Evolutionary conservation across 768 basidiomycete species (phyloP).

Genomic region (Strobilomyces dryophilus): DNA sequence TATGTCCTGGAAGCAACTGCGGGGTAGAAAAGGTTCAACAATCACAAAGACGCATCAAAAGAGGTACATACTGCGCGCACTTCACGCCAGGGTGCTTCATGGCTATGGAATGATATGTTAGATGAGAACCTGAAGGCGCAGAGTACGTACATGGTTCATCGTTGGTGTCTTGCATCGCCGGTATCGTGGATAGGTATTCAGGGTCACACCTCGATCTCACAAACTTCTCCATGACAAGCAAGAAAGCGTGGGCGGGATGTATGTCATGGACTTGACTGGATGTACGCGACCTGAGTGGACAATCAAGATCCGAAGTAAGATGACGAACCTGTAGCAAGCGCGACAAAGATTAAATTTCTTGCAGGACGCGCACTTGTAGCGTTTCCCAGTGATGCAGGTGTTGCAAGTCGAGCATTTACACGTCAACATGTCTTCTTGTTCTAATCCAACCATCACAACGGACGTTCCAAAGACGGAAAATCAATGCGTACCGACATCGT

Average conservation of each 20-base stretch:
- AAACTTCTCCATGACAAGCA: conserved; percentile 68
- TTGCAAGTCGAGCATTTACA: conserved; percentile 81
- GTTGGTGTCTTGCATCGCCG: conserved; percentile 35
- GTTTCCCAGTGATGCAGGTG: conserved; percentile 51
- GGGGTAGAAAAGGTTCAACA: neutral
- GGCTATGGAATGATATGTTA: conserved; percentile 37
- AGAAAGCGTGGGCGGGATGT: conserved; percentile 85
- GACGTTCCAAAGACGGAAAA: neutral
- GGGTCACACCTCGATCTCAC: conserved; percentile 38
- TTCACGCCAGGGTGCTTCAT: conserved; percentile 77
- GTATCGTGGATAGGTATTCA: conserved; percentile 26
- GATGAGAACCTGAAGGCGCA: neutral
- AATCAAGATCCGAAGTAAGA: conserved; percentile 5
- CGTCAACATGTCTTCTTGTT: conserved; percentile 65
- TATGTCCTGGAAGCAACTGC: conserved; percentile 83
- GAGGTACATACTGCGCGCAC: conserved; percentile 72
- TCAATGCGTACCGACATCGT: conserved; percentile 70
- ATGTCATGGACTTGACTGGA: conserved; percentile 84
- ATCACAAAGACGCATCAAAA: neutral
- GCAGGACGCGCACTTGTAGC: conserved; percentile 86
- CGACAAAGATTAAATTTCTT: conserved; percentile 76
- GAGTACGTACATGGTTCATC: conserved; percentile 58
- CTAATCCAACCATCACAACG: conserved; percentile 27
- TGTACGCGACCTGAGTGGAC: neutral
- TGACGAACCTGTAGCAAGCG: conserved; percentile 68